Evolutionary conservation across 345 rosid genomes (phyloP).

Genomic region (Euphorbia lathyris): DNA sequence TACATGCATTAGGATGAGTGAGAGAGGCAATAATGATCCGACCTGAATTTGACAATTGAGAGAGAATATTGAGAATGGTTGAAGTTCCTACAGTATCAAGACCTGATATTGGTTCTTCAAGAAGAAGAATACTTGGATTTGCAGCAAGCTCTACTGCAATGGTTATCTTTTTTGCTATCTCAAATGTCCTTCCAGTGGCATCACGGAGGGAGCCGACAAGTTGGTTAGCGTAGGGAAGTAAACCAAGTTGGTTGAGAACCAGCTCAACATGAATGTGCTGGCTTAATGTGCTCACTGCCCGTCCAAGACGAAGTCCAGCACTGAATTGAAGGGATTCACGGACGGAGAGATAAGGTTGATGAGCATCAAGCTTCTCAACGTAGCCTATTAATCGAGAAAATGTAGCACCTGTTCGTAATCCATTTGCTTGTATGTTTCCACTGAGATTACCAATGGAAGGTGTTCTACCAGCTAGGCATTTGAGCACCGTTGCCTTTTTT

Average conservation of each 20-base stretch:
- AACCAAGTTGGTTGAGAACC: constrained; percentile 29
- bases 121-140: constrained; percentile 35
- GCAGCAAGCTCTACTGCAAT: constrained; percentile 37
- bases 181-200: constrained; percentile 30
- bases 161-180: constrained; percentile 36
- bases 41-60: constrained; percentile 30
- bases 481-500: constrained; percentile 25
- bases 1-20: constrained; percentile 20
- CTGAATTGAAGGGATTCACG: constrained; percentile 39
- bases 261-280: constrained; percentile 30
- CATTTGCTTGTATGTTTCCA: constrained; percentile 21
- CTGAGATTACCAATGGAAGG: constrained; percentile 19
- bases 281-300: constrained; percentile 11
- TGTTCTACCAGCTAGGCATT: constrained; percentile 37
- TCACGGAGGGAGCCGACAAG: constrained; percentile 31
- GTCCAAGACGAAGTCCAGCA: constrained; percentile 30
- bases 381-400: constrained; percentile 28
- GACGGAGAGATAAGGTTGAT: constrained; percentile 35
- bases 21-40: constrained; percentile 22
- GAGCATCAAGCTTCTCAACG: constrained; percentile 32
- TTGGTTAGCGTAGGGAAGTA: constrained; percentile 32
- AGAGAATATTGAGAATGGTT: constrained; percentile 22
- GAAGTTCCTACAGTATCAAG: constrained; percentile 23
- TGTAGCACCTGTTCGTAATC: constrained; percentile 10
- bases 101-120: constrained; percentile 32